Evolutionary conservation across 352 stramenopile species (phyloP).

Genomic region (Pythium brachiatum): DNA sequence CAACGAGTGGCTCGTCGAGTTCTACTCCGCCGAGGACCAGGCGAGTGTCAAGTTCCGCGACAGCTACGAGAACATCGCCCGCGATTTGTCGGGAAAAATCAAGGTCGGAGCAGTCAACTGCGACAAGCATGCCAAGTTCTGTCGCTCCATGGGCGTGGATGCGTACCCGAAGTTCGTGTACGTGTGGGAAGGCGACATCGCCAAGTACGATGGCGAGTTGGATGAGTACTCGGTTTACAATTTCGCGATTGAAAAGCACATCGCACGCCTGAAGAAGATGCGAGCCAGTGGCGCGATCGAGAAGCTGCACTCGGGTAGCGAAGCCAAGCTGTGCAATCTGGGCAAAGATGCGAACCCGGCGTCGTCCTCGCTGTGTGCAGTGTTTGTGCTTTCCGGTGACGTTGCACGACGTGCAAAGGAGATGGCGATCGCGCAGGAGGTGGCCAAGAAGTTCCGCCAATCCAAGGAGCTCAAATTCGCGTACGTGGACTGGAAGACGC

Average conservation of each 20-base stretch:
- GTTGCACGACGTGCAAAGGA: slow-evolving; percentile 35
- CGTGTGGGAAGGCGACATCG: slow-evolving; percentile 56
- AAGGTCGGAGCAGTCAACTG: slow-evolving; percentile 79
- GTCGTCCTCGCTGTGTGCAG: slow-evolving; percentile 54
- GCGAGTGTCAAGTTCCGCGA: slow-evolving; percentile 57
- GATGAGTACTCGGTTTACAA: slow-evolving; percentile 84
- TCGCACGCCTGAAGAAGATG: slow-evolving; percentile 60
- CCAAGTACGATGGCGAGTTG: slow-evolving; percentile 54
- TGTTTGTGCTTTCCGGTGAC: slow-evolving; percentile 70
- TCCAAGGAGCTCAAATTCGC: slow-evolving; percentile 58
- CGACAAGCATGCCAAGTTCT: slow-evolving; percentile 62
- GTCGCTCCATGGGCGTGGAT: slow-evolving; percentile 35
- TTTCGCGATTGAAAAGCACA: slow-evolving; percentile 82
- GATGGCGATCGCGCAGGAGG: slow-evolving; percentile 53
- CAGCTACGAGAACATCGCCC: slow-evolving; percentile 60
- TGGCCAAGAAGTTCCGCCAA: slow-evolving; percentile 65
- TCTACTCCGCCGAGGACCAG: slow-evolving; percentile 62
- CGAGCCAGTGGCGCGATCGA: slow-evolving; percentile 66
- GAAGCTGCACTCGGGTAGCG: slow-evolving; percentile 68
- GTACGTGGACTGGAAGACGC: slow-evolving; percentile 73
- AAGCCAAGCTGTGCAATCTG: slow-evolving; percentile 75
- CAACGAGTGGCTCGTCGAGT: slow-evolving; percentile 83
- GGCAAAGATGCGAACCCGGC: slow-evolving; percentile 53
- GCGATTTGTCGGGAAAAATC: slow-evolving; percentile 66
- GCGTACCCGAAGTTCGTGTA: slow-evolving; percentile 63